Evolutionary conservation across 2,329 filamentous ascomycete species (phyloP), one percentile per base, ranked within the genome.

Genomic region (Sclerotinia sclerotiorum): DNA sequence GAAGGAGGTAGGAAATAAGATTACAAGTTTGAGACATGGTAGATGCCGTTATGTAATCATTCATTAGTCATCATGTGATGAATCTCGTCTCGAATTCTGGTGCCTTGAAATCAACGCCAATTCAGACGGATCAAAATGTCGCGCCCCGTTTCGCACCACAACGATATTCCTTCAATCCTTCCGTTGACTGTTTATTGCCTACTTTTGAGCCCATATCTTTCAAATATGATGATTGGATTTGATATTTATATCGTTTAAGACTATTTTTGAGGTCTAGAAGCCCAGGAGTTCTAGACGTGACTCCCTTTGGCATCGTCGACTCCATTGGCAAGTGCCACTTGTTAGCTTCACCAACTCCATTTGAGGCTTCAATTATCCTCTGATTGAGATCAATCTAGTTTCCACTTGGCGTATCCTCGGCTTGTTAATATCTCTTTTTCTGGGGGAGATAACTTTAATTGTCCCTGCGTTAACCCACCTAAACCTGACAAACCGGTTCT

Each of bases 31-130:
- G 17, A 19, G 24, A 27, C 19, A 48, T 42, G 32, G 55, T 57
- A 57, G 21, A 24, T 13, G 32, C 1, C 17, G 13, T 8, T 10
- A 29, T 15, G n/a, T n/a, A n/a, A n/a, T 60, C 24, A 60, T 19
- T n/a, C n/a, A 5, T 56, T 65, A 56, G 62, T 65, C 63, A 58
- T 65, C 63, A 48, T 10, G 8, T 35, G 39, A 19, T 65, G 44
- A 29, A 48, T 39, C 7, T 65, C 24, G 4, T 39, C 27, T 19
- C 7, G 19, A 19, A 6, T 32, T 56, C 35, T 46, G 27, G 5
- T 44, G 39, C 17, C 17, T 17, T 21, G 19, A n/a, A 55, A 55
- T 35, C 21, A 35, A 21, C 6, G 52, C 19, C 17, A 42, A 10
- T 35, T 35, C 39, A 35, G 35, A 35, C 35, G 29, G 8, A 42